phyloP scores from a whole-genome alignment of 1,284 basidiomycete species.

The Tranzscheliella williamsii region DNA sequence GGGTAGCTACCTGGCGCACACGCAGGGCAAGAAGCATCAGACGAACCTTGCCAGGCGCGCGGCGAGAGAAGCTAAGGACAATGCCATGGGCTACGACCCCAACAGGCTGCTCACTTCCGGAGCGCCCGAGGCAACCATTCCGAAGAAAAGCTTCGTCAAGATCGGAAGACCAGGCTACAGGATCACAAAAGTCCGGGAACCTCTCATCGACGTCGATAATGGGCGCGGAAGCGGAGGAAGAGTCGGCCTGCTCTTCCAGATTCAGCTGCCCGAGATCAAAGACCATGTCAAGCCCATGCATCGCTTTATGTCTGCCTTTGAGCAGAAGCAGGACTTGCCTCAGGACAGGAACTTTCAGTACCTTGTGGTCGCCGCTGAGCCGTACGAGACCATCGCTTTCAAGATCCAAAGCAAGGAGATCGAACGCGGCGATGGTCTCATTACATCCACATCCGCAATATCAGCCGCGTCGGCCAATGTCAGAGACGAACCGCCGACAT shows the following conservation, averaged over 20 bases:
- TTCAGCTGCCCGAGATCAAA: conserved; percentile 88
- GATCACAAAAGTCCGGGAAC: conserved; percentile 82
- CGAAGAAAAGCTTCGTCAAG: conserved; percentile 74
- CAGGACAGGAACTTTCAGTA: conserved; percentile 98
- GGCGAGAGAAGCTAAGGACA: conserved; percentile 88
- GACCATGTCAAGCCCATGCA: conserved; percentile 79
- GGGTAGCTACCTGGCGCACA: conserved; percentile 97
- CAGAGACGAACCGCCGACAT: conserved; percentile 49
- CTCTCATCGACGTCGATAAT: conserved; percentile 22
- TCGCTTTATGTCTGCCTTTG: conserved; percentile 97
- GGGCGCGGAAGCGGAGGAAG: conserved; percentile 56
- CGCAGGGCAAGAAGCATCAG: conserved; percentile 99
- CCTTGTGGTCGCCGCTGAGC: conserved; percentile 95
- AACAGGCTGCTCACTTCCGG: conserved; percentile 68
- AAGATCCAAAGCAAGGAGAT: conserved; percentile 97
- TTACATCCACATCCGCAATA: conserved; percentile 29
- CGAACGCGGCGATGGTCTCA: conserved; percentile 65
- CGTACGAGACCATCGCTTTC: conserved; percentile 98
- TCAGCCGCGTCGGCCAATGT: conserved; percentile 37
- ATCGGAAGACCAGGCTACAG: conserved; percentile 94
- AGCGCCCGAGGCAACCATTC: conserved; percentile 14
- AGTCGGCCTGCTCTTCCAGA: conserved; percentile 89
- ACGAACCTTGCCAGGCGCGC: conserved; percentile 96
- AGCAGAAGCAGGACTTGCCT: conserved; percentile 91
- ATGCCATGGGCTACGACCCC: conserved; percentile 28